Evolutionary conservation across 345 rosid genomes (phyloP).

Genomic region (Eucalyptus albens): DNA sequence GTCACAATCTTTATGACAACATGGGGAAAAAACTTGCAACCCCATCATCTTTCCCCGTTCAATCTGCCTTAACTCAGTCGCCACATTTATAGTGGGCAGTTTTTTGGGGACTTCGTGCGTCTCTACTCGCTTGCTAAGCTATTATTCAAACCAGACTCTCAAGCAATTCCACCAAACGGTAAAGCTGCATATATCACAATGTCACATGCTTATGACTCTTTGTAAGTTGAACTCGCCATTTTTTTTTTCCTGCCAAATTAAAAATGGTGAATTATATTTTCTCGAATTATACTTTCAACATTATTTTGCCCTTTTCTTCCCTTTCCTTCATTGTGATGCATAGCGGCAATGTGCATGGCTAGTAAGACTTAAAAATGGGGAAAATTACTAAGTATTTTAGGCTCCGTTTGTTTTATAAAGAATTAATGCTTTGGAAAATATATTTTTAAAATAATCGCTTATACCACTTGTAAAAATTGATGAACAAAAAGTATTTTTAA

Average conservation of each 20-base stretch:
- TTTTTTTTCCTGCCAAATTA: background rate
- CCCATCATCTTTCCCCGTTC: background rate
- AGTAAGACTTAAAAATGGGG: background rate
- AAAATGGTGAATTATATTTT: background rate
- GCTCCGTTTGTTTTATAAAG: background rate
- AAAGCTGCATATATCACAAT: background rate
- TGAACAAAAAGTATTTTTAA: background rate
- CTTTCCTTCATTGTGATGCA: background rate
- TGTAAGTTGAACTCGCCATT: background rate
- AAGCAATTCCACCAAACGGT: background rate
- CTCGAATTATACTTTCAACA: background rate
- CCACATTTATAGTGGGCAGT: background rate
- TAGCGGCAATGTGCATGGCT: background rate
- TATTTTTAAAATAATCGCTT: background rate
- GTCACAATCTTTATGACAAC: background rate
- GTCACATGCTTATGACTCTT: background rate
- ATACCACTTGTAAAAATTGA: background rate
- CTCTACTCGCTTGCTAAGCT: background rate
- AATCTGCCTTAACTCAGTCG: background rate
- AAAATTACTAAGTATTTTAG: background rate
- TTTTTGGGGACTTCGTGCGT: background rate
- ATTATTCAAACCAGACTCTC: background rate
- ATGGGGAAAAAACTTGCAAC: background rate
- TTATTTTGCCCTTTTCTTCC: background rate
- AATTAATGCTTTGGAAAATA: rapidly evolving